A percentile compares a stretch with the other conserved stretches of the same genome.
Evolutionary conservation across 2,329 filamentous ascomycete genomes (phyloP).

Genomic region (Malbranchea zuffiana): DNA sequence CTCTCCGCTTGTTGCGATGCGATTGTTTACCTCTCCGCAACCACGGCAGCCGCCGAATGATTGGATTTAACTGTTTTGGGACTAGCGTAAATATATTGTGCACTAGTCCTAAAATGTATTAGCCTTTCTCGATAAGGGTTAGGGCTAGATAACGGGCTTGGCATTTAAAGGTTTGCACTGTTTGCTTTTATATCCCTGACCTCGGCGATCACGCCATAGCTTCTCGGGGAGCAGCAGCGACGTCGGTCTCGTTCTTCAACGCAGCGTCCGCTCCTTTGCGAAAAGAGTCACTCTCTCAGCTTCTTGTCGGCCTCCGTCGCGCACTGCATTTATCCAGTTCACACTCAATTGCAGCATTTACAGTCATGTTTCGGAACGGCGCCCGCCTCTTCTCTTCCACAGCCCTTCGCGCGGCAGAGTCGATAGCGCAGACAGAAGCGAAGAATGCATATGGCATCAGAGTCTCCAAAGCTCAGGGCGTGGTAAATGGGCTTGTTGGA

Average conservation of each 20-base stretch:
- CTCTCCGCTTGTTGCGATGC: too few relatives aligned
- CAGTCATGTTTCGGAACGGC: conserved; percentile 61
- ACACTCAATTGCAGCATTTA: too few relatives aligned
- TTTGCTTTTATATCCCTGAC: conserved; percentile 5
- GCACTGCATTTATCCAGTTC: too few relatives aligned
- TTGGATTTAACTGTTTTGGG: conserved; percentile 10
- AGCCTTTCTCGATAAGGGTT: too few relatives aligned
- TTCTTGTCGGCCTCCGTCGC: too few relatives aligned
- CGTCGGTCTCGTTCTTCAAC: too few relatives aligned
- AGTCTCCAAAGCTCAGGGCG: conserved; percentile 68
- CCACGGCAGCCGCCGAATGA: conserved; percentile 3
- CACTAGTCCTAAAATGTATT: background rate
- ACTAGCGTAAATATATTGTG: conserved; percentile 7
- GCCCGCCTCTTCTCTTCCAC: conserved; percentile 57
- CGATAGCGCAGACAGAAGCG: conserved; percentile 36
- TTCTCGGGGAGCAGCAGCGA: too few relatives aligned
- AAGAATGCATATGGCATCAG: conserved; percentile 52
- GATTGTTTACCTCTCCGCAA: background rate
- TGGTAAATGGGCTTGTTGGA: conserved; percentile 67
- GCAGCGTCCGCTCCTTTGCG: too few relatives aligned
- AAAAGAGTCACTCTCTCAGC: too few relatives aligned
- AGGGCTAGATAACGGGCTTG: too few relatives aligned
- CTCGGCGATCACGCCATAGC: too few relatives aligned
- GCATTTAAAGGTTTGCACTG: conserved; percentile 2
- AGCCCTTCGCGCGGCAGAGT: conserved; percentile 44